Evolutionary conservation across 2,329 filamentous ascomycete species (phyloP).

Genomic region (Fusarium coicis): DNA sequence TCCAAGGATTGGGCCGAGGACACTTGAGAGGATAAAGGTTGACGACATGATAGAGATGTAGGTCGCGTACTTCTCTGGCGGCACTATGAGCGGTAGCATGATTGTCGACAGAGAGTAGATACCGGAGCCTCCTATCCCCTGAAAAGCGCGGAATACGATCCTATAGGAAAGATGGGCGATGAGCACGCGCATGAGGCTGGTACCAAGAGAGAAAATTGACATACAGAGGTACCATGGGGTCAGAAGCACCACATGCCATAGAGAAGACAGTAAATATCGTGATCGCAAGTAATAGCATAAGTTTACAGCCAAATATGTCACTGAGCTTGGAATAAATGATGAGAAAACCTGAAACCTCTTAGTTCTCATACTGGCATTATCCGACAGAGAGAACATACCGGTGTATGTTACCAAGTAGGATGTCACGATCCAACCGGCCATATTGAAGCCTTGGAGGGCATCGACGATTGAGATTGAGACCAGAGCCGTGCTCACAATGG

Average conservation of each 20-base stretch:
- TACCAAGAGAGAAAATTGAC: not conserved
- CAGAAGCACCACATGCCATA: conserved; percentile 7
- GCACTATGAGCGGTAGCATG: conserved; percentile 22
- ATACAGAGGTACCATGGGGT: not conserved
- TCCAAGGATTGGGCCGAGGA: conserved; percentile 10
- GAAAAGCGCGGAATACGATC: conserved; percentile 30
- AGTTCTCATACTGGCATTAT: accelerated
- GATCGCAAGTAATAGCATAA: conserved; percentile 20
- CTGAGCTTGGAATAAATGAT: conserved; percentile 31
- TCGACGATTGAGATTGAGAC: conserved; percentile 59
- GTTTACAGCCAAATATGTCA: conserved; percentile 25
- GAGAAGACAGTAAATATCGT: conserved; percentile 27
- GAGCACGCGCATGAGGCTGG: not conserved
- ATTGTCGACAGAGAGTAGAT: conserved; percentile 27
- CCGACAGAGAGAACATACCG: conserved; percentile 40
- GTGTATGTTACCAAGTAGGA: conserved; percentile 62
- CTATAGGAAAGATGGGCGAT: not conserved
- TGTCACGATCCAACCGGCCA: conserved; percentile 59
- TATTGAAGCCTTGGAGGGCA: conserved; percentile 50
- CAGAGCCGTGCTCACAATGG: conserved; percentile 62
- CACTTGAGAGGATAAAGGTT: conserved; percentile 10
- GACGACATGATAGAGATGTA: conserved; percentile 30
- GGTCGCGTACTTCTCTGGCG: conserved; percentile 15
- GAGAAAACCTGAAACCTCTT: conserved; percentile 14
- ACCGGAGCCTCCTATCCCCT: conserved; percentile 29